Evolutionary conservation across 345 rosid species (phyloP).

Genomic region (Rhodamnia rubescens): DNA sequence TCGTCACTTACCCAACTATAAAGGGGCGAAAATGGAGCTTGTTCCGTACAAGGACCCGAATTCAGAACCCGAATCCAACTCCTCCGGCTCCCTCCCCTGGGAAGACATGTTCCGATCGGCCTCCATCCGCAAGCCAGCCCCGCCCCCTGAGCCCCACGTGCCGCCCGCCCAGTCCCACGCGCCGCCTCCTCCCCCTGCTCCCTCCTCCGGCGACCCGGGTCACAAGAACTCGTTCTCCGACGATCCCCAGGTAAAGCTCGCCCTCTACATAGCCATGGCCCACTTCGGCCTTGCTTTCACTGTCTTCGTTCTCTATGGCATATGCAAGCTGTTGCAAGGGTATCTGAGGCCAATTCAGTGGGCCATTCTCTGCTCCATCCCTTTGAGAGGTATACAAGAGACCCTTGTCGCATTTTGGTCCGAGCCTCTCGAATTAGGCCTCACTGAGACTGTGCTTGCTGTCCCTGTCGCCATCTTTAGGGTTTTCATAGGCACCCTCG

Average conservation of each 20-base stretch:
- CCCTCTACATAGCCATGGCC: slow-evolving; percentile 95
- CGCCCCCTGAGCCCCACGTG: slow-evolving; percentile 14
- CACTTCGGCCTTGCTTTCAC: slow-evolving; percentile 83
- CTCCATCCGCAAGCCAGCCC: slow-evolving; percentile 53
- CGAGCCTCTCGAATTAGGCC: slow-evolving; percentile 64
- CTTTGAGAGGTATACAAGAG: slow-evolving; percentile 75
- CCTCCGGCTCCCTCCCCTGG: slow-evolving; percentile 55
- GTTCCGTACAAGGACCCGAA: slow-evolving; percentile 61
- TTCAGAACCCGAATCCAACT: slow-evolving; percentile 36
- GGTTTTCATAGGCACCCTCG: slow-evolving; percentile 60
- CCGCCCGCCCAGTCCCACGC: slow-evolving; percentile 12
- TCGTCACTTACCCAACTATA: not conserved
- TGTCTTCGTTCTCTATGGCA: slow-evolving; percentile 53
- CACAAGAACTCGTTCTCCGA: slow-evolving; percentile 23
- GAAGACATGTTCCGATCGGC: slow-evolving; percentile 95
- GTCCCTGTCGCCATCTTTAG: slow-evolving; percentile 65
- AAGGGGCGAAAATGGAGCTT: slow-evolving; percentile 43
- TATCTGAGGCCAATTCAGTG: slow-evolving; percentile 89
- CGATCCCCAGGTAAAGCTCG: slow-evolving; percentile 79
- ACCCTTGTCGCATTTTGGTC: slow-evolving; percentile 86
- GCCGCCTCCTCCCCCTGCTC: slow-evolving; percentile 1
- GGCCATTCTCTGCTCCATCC: slow-evolving; percentile 92
- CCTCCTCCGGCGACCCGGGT: slow-evolving; percentile 8
- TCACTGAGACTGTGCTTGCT: slow-evolving; percentile 88
- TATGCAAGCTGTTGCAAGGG: slow-evolving; percentile 66